Base-by-base conservation (phyloP, 495 filamentous ascomycete species). In the Sporormia fimetaria region DNA sequence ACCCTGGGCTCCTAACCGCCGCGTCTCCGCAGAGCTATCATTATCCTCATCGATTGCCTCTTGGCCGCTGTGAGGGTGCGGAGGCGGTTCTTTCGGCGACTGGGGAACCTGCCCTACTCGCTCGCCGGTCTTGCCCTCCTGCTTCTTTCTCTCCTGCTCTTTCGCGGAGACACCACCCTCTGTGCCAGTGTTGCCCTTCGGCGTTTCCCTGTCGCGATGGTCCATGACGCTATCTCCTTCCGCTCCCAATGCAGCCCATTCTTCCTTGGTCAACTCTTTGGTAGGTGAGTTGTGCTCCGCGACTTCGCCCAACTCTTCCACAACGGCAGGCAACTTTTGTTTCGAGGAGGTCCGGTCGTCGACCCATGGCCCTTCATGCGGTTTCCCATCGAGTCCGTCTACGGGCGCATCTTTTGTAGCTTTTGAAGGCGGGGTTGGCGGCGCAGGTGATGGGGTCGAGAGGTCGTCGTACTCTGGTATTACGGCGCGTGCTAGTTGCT, bases 361-460 rank as follows among this genome's bases (percentile, higher is more conserved):
- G 3, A 67, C 58, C 29, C 56, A 65, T 2, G 92, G 90, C 6
- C 90, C 90, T 17, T 76, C 75, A 58, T 98, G 90, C 22, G 90
- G 90, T 67, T 86, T 87, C 18, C 90, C 90, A 69, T 98, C 90
- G 48, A 85, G 81, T 23, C 90, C 92, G 58, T 98, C 90, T 4
- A 96, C 81, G 1, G 92, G 90, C 47, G 84, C 84, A 67, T 90
- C 78, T 63, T 83, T 85, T 44, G 83, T 87, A 33, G 82, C 83
- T 25, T 37, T 49, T 3, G 21, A 22, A 6, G 61, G 58, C 17
- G 60, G 59, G 25, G 44, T 64, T 64, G 34, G 51, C 47, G 48
- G 61, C 60, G 47, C 17, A n/a, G 47, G 15, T 8, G 38, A 17
- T 15, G 44, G 36, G 6, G 45, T 34, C 30, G 44, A 24, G 33